Percentiles rank a stretch among this genome's conserved stretches.
Evolutionary conservation across 2,329 filamentous ascomycete species (phyloP).

Genomic region (Gnomoniopsis sp.): DNA sequence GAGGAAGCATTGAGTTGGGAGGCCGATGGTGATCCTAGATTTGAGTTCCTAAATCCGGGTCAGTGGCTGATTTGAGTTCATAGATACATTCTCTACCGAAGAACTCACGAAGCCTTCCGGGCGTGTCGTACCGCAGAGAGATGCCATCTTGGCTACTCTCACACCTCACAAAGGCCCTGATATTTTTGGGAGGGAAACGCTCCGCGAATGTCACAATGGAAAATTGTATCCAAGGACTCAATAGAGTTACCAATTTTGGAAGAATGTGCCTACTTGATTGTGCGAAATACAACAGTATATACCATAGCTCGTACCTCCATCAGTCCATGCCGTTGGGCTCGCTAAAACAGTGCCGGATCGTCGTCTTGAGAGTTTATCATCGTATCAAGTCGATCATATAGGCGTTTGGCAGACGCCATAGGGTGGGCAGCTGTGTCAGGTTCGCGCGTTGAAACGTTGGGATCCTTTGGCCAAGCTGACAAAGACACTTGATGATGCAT

Average conservation of each 20-base stretch:
- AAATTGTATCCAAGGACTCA: neutral
- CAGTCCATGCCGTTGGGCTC: neutral
- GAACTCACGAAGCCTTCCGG: neutral
- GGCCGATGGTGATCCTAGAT: constrained; percentile 4
- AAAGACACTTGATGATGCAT: too few species aligned
- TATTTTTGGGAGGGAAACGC: neutral
- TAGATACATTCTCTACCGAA: neutral
- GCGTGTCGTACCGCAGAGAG: neutral
- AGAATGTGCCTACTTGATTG: neutral
- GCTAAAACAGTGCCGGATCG: neutral
- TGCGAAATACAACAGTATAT: neutral
- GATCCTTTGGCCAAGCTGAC: too few species aligned
- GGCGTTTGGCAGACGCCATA: neutral
- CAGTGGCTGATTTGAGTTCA: too few species aligned
- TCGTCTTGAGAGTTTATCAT: neutral
- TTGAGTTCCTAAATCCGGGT: neutral
- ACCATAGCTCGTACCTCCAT: neutral
- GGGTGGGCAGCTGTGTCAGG: neutral
- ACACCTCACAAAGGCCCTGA: neutral
- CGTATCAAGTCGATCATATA: neutral
- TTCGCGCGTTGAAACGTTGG: neutral
- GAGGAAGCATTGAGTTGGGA: constrained; percentile 27
- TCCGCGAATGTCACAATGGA: neutral
- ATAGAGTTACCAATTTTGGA: neutral
- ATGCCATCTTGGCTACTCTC: neutral